Evolutionary conservation across 148 eudicot genomes (phyloP).

Genomic region (Nepenthes mirabilis): DNA sequence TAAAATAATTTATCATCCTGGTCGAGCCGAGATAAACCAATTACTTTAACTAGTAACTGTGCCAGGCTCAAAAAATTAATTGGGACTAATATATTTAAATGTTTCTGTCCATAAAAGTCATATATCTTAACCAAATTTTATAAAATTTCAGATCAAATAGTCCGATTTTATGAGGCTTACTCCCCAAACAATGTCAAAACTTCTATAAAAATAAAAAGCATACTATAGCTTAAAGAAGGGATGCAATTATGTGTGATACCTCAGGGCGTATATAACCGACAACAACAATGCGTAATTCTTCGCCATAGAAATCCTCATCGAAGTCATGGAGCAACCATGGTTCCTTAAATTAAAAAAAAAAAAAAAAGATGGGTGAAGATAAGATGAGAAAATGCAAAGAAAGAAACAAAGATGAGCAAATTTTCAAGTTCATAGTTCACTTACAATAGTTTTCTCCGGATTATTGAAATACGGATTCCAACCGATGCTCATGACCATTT

Average conservation of each 20-base stretch:
- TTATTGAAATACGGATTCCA: conserved; percentile 93
- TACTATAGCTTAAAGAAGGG: neutral
- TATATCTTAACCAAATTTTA: too few relatives aligned
- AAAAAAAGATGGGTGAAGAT: neutral
- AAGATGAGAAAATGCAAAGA: neutral
- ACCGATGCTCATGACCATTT: conserved; percentile 99
- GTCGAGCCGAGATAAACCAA: too few relatives aligned
- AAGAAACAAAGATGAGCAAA: neutral
- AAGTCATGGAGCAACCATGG: conserved; percentile 98
- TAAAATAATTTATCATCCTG: too few relatives aligned
- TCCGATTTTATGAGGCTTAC: too few relatives aligned
- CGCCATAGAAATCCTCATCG: conserved; percentile 78
- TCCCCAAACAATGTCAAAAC: too few relatives aligned
- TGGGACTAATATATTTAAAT: too few relatives aligned
- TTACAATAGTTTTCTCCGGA: conserved; percentile 86
- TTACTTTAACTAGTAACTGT: too few relatives aligned
- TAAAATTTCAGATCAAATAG: too few relatives aligned
- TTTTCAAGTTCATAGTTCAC: conserved; percentile 14
- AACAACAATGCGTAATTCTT: conserved; percentile 66
- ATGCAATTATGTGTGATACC: conserved; percentile 25
- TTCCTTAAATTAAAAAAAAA: conserved; percentile 32
- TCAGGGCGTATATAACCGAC: conserved; percentile 89
- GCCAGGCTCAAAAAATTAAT: too few relatives aligned
- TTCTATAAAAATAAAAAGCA: neutral
- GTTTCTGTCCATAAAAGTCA: too few relatives aligned